Evolutionary conservation across 1,284 basidiomycete species (phyloP).

Genomic region (Ceratobasidium sp.): DNA sequence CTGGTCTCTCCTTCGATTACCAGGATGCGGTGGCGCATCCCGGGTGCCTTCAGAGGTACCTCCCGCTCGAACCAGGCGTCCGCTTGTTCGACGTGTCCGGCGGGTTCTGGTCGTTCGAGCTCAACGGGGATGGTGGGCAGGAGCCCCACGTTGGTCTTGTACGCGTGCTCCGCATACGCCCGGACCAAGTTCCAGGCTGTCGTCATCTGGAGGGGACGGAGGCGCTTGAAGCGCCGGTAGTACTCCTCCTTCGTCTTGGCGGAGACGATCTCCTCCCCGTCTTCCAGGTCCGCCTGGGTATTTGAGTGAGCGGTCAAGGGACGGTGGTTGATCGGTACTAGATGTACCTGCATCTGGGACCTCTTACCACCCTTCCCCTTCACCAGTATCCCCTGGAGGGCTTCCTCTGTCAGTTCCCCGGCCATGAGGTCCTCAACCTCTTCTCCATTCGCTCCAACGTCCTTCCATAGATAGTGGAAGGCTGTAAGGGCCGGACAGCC

Average conservation of each 20-base stretch:
- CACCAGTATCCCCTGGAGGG: background rate
- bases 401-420: too few species aligned
- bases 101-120: background rate
- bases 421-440: too few species aligned
- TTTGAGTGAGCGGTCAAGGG: too few species aligned
- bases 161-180: background rate
- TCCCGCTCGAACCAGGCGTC: background rate
- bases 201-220: background rate
- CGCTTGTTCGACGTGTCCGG: background rate
- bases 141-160: background rate
- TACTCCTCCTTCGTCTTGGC: background rate
- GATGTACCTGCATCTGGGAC: background rate
- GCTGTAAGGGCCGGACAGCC: background rate
- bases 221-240: background rate
- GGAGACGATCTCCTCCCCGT: background rate
- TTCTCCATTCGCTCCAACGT: too few species aligned
- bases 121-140: background rate
- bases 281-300: background rate
- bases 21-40: conserved; percentile 5
- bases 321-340: too few species aligned
- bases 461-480: too few species aligned
- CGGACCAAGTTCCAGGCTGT: conserved; percentile 7
- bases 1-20: conserved; percentile 1
- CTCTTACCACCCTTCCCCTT: background rate
- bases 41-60: background rate